Base-by-base conservation (phyloP, 1,284 basidiomycete species). In the Boletus hoseneyae region DNA sequence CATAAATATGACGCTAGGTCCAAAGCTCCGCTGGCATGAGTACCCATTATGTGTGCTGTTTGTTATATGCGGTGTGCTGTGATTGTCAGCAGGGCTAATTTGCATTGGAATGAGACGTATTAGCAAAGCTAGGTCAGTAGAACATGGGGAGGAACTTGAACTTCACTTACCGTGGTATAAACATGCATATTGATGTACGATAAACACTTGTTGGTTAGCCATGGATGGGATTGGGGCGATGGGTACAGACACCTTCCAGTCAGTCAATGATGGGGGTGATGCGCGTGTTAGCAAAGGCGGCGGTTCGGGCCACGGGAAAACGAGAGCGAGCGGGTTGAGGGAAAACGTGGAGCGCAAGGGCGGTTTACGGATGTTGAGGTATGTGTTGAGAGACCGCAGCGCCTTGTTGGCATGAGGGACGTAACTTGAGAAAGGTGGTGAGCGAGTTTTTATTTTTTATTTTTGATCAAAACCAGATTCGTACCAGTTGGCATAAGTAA, bases 331-430 rank as follows among this genome's bases (percentile, higher is more conserved):
- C 6, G 85, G 85, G 60, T 85, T 85, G 70, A 81, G 76, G 39
- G 76, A 74, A 46, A 87, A 72, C 51, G 73, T 83, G 46, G 74
- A 82, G 53, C 72, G 76, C 3, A 87, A 68, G 0, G 90, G 81
- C 2, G 84, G 84, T 57, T 85, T 84, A 45, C 91, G 86, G 60
- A 96, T 90, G 72, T 98, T 98, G 60, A 99, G 79, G 64, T 94
- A 93, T 85, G 99, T 96, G 70, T 99, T 98, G 69, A 97, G 89
- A 23, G 85, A 89, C 23, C 96, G 82, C 27, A 99, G 74, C 0
- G 94, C 85, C 38, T 88, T 83, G 69, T 99, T 99, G 10, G 95
- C 93, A 61, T 98, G 96, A 1, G 93, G 95, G 16, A 98, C 91
- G 65, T 98, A 99, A 73, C 93, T 96, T 64, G 16, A 16, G 16